phyloP scores from a whole-genome alignment of 495 filamentous ascomycete genomes.

The Eremomyces bilateralis region DNA sequence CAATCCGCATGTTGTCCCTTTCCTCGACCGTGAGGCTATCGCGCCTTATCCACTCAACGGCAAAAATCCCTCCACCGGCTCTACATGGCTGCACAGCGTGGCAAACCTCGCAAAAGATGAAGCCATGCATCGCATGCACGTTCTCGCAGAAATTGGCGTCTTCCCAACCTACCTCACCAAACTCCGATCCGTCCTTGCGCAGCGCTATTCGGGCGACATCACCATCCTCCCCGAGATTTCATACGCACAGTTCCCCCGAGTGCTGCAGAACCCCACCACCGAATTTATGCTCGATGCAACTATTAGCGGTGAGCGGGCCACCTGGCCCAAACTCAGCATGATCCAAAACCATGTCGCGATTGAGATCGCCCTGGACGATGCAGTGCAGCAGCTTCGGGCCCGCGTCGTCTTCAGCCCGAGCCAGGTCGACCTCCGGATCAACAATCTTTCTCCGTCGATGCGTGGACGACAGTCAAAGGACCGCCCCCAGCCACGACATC shows the following conservation, averaged over 20 bases:
- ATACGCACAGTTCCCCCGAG: conserved; percentile 48
- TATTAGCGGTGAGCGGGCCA: conserved; percentile 59
- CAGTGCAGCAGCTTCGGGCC: conserved; percentile 53
- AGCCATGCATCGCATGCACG: conserved; percentile 56
- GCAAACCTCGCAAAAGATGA: conserved; percentile 65
- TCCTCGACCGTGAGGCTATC: conserved; percentile 43
- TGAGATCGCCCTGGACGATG: conserved; percentile 66
- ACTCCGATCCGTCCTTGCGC: conserved; percentile 55
- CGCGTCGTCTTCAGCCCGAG: conserved; percentile 61
- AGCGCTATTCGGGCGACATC: conserved; percentile 89
- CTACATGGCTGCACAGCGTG: conserved; percentile 39
- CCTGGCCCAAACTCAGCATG: conserved; percentile 71
- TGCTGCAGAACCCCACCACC: conserved; percentile 67
- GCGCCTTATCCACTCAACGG: conserved; percentile 17
- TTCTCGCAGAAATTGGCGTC: conserved; percentile 61
- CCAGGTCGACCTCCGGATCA: conserved; percentile 33
- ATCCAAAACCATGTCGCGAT: conserved; percentile 69
- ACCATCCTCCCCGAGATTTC: conserved; percentile 72
- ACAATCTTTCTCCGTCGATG: conserved; percentile 6
- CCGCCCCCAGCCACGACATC: conserved; percentile 1
- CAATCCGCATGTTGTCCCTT: conserved; percentile 84
- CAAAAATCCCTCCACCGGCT: not conserved
- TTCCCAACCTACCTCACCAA: conserved; percentile 69
- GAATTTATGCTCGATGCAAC: conserved; percentile 74
- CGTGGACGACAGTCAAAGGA: not conserved